phyloP scores from a whole-genome alignment of 768 basidiomycete genomes.

The Xerocomus potaroensis region DNA sequence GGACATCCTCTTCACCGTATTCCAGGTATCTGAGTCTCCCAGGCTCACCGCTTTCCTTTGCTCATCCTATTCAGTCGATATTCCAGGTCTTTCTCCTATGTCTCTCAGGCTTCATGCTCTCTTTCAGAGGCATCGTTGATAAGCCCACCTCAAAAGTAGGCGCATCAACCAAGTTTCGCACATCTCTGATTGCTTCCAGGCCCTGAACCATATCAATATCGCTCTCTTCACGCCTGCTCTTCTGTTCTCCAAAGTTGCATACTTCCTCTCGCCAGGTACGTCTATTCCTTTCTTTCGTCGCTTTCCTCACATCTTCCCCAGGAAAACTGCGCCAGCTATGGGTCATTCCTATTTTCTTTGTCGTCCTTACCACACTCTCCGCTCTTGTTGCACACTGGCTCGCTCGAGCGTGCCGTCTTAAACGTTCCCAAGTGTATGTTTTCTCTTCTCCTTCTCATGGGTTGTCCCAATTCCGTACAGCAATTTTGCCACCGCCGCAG shows the following conservation, averaged over 20 bases:
- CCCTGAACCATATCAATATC: slow-evolving; percentile 79
- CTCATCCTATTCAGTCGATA: slow-evolving; percentile 56
- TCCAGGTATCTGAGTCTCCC: slow-evolving; percentile 19
- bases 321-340: slow-evolving; percentile 78
- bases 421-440: slow-evolving; percentile 70
- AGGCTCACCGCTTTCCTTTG: not conserved
- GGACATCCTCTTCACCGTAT: slow-evolving; percentile 25
- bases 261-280: slow-evolving; percentile 77
- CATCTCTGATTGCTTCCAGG: slow-evolving; percentile 35
- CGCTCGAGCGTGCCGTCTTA: slow-evolving; percentile 61
- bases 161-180: not conserved
- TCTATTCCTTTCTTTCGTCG: not conserved
- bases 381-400: slow-evolving; percentile 63
- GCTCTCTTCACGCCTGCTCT: slow-evolving; percentile 87
- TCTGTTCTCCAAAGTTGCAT: slow-evolving; percentile 93
- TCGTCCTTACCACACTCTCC: slow-evolving; percentile 68
- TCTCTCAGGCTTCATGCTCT: slow-evolving; percentile 78
- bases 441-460: not conserved
- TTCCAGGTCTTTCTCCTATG: slow-evolving; percentile 85
- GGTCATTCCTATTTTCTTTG: slow-evolving; percentile 84
- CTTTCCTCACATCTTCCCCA: slow-evolving; percentile 20
- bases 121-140: slow-evolving; percentile 76
- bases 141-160: slow-evolving; percentile 87
- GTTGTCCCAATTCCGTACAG: slow-evolving; percentile 31
- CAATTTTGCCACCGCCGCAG: slow-evolving; percentile 73